Evolutionary conservation across 2,329 filamentous ascomycete species (phyloP).

Genomic region (Talaromyces funiculosus): DNA sequence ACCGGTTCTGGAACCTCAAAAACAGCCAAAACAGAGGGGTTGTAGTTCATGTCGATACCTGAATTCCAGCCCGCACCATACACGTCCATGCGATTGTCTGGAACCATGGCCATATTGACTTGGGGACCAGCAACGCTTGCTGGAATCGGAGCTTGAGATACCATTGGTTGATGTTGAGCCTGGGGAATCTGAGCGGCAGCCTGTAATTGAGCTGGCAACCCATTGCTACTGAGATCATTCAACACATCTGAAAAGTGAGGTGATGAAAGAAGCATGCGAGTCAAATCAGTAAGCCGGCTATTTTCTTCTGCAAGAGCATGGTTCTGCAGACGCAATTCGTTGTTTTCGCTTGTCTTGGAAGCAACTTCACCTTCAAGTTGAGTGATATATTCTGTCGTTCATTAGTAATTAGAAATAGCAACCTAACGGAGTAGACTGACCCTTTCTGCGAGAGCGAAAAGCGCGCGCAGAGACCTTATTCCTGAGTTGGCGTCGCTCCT

Average conservation of each 20-base stretch:
- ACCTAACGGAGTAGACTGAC: slow-evolving; percentile 47
- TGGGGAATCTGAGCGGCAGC: slow-evolving; percentile 29
- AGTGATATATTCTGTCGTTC: slow-evolving; percentile 78
- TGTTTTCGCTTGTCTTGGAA: slow-evolving; percentile 74
- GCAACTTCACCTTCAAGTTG: slow-evolving; percentile 90
- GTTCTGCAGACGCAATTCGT: slow-evolving; percentile 75
- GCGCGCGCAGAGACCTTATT: slow-evolving; percentile 98
- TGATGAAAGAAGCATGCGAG: slow-evolving; percentile 74
- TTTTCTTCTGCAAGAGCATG: slow-evolving; percentile 78
- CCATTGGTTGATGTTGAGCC: slow-evolving; percentile 36
- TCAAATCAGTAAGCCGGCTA: slow-evolving; percentile 68
- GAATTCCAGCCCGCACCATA: slow-evolving; percentile 40
- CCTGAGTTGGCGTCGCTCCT: slow-evolving; percentile 90
- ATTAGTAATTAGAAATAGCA: neutral
- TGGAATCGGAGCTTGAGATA: slow-evolving; percentile 37
- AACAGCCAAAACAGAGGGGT: slow-evolving; percentile 57
- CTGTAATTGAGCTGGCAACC: slow-evolving; percentile 37
- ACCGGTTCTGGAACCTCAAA: slow-evolving; percentile 62
- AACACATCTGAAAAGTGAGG: slow-evolving; percentile 79
- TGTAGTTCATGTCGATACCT: slow-evolving; percentile 42
- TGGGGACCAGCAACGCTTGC: slow-evolving; percentile 53
- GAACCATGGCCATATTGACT: slow-evolving; percentile 74
- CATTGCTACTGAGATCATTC: slow-evolving; percentile 61
- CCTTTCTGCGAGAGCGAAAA: slow-evolving; percentile 96
- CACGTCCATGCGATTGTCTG: slow-evolving; percentile 68